Evolutionary conservation across 192 early-diverging fungal species (phyloP), one percentile per base, ranked within the genome.

Genomic region (Coemansia pectinata): DNA sequence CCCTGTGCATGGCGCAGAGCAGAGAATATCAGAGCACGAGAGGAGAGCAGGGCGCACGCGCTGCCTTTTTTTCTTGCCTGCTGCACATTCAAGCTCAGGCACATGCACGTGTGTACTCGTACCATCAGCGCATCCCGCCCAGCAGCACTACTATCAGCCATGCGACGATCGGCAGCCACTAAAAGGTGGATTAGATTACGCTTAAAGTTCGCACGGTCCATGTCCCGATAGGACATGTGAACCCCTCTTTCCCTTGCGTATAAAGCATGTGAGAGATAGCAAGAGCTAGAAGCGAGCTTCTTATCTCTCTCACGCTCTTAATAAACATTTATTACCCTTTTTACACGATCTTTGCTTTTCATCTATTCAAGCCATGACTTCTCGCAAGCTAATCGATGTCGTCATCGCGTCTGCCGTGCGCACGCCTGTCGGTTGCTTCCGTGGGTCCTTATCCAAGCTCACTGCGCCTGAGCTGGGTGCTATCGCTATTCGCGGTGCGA

Each of bases 351-450:
- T n/a, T 48, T 48, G 45, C 27, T 21, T 27, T 55, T 29, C 52
- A 29, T 34, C 7, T 23, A 19, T 55, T 19, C 7, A 11, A 57
- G 7, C 57, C 63, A 79, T 79, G 77, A 65, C 78, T 45, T 63
- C 76, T 61, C 84, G 79, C 64, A 74, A 75, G 29, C 41, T 85
- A n/a, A 34, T 63, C 27, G 76, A 82, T 38, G 77, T 81, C 9
- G 77, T 85, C 50, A 85, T 85, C 36, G 73, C 84, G 0, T 79
- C 84, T 2, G 84, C 84, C 15, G 94, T 90, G 53, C 89, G 97
- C 69, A 98, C 97, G 10, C 95, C 97, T 38, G 93, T 97, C 55
- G 97, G 93, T 17, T 85, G 89, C 67, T 98, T 99, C 87, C 86
- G 89, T 66, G 97, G 97, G 61, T 85, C 91, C 19, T 87, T 99